These are phyloP conservation scores for Candida neerlandica DNA, from an alignment of 1,139 yeast species.

Conservation along the genomic window DNA sequence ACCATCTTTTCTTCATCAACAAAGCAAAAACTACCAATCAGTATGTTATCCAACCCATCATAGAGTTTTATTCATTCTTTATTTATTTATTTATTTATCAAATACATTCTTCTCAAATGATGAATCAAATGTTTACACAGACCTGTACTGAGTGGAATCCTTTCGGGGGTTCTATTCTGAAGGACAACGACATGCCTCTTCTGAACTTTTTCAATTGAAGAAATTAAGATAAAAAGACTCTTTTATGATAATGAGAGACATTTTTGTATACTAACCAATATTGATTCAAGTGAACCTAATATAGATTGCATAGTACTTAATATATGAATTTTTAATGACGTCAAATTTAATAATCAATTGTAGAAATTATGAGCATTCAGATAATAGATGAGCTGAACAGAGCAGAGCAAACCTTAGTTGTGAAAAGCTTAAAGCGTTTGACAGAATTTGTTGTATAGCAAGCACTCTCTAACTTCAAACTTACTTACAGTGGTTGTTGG, in stretches of 20 bases:
- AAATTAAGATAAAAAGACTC: conserved; percentile 14
- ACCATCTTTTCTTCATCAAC: background rate
- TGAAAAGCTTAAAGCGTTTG: background rate
- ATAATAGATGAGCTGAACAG: too few relatives aligned
- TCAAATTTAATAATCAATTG: background rate
- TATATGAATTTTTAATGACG: background rate
- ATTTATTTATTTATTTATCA: background rate
- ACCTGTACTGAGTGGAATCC: conserved; percentile 55
- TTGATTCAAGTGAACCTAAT: background rate
- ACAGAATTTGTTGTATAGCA: background rate
- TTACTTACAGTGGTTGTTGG: background rate
- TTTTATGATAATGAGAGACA: background rate
- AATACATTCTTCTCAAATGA: conserved; percentile 12
- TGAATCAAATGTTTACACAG: conserved; percentile 45
- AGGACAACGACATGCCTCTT: conserved; percentile 44
- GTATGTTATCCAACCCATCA: background rate
- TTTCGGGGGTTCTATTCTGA: conserved; percentile 24
- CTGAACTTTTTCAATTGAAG: conserved; percentile 20
- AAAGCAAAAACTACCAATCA: background rate
- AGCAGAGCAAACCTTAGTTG: too few relatives aligned
- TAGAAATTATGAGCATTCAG: background rate
- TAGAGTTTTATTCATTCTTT: background rate
- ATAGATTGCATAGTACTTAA: background rate
- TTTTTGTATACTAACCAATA: background rate
- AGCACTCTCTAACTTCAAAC: too few relatives aligned